phyloP scores from a whole-genome alignment of 2,329 filamentous ascomycete species.

The Cladophialophora psammophila region DNA sequence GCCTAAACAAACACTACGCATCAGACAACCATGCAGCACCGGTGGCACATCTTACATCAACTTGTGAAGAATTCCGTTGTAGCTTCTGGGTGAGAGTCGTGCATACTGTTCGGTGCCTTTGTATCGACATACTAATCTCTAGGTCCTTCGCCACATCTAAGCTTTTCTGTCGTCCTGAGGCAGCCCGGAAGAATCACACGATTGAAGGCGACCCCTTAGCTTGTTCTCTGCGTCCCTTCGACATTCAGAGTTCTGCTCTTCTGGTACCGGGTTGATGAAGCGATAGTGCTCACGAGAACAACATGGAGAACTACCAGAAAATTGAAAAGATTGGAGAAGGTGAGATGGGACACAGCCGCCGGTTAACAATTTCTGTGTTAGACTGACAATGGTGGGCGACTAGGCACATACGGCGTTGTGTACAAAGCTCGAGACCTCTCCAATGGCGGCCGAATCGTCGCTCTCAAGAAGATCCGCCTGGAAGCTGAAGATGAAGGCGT shows the following conservation, averaged over 20 bases:
- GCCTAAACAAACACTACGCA: slow-evolving; percentile 29
- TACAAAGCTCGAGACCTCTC: slow-evolving; percentile 91
- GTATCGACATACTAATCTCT: slow-evolving; percentile 10
- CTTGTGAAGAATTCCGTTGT: slow-evolving; percentile 1
- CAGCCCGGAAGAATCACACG: neutral
- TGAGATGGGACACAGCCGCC: slow-evolving; percentile 53
- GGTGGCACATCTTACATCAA: neutral
- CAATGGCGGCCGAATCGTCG: slow-evolving; percentile 83
- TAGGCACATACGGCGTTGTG: slow-evolving; percentile 92
- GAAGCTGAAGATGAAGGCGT: slow-evolving; percentile 95
- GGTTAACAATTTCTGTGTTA: neutral
- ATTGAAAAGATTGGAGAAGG: slow-evolving; percentile 96
- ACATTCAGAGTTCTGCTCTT: neutral
- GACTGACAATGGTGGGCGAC: slow-evolving; percentile 11
- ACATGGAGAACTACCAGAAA: slow-evolving; percentile 96
- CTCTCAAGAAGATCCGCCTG: slow-evolving; percentile 92
- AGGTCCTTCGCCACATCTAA: neutral
- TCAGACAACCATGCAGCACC: slow-evolving; percentile 9
- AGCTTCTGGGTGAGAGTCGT: neutral
- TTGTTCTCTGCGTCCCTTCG: neutral
- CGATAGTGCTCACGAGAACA: slow-evolving; percentile 7
- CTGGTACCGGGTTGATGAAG: slow-evolving; percentile 14
- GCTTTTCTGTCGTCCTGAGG: neutral
- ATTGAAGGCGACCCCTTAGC: slow-evolving; percentile 14
- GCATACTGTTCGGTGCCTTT: slow-evolving; percentile 9